Conservation (phyloP, 169 alveolate genomes). For the Plasmodium falciparum region DNA sequence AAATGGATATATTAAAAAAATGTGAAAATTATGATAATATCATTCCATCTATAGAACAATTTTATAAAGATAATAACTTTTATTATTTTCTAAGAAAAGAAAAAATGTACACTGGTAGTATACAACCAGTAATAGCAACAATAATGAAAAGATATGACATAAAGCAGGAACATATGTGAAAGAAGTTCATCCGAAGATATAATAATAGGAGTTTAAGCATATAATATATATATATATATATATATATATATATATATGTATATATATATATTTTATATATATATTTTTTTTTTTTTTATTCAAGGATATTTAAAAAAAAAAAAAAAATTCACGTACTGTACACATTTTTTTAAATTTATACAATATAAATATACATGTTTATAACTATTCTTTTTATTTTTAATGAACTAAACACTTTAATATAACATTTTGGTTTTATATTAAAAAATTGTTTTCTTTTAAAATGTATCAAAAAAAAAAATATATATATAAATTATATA, state of each 20-base stretch:
- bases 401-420: too few species aligned
- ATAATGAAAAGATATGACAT: slow-evolving; percentile 70
- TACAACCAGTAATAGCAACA: slow-evolving; percentile 62
- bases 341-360: too few species aligned
- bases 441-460: too few species aligned
- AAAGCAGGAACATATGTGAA: slow-evolving; percentile 19
- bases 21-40: slow-evolving; percentile 22
- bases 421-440: too few species aligned
- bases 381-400: too few species aligned
- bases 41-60: slow-evolving; percentile 45
- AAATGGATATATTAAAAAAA: slow-evolving; percentile 29
- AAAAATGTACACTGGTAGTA: slow-evolving; percentile 15
- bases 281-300: neutral
- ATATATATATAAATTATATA: too few species aligned
- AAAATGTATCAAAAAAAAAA: too few species aligned
- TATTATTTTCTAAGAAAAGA: slow-evolving; percentile 39
- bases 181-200: slow-evolving; percentile 20
- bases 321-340: neutral
- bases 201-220: slow-evolving; percentile 1
- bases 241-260: neutral
- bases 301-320: slow-evolving; percentile 9
- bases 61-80: slow-evolving; percentile 67
- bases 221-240: neutral
- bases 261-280: too few species aligned
- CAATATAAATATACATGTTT: too few species aligned